Percentiles rank a stretch among this genome's conserved stretches.
Evolutionary conservation across 2,329 filamentous ascomycete species (phyloP).

Genomic region (Pochonia chlamydosporia): DNA sequence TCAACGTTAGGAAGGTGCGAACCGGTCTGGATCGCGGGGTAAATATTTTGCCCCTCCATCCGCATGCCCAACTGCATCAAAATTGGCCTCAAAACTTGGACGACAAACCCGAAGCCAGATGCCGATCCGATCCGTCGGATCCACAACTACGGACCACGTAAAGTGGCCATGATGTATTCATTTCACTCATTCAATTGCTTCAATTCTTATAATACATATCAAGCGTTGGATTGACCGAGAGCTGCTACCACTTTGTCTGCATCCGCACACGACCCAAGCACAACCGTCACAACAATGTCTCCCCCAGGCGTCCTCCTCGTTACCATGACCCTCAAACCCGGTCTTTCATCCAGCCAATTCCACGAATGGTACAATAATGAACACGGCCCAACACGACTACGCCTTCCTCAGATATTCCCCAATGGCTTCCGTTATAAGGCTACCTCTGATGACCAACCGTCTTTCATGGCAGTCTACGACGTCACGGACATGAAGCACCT

Average conservation of each 20-base stretch:
- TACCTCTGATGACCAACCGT: slow-evolving; percentile 54
- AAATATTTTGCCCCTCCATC: background rate
- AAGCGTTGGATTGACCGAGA: too few relatives aligned
- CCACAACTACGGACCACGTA: background rate
- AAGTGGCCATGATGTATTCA: background rate
- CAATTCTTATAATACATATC: too few relatives aligned
- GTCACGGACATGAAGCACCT: slow-evolving; percentile 68
- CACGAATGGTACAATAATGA: slow-evolving; percentile 95
- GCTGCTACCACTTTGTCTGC: too few relatives aligned
- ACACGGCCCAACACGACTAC: slow-evolving; percentile 75
- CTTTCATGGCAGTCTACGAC: slow-evolving; percentile 79
- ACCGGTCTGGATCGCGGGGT: background rate
- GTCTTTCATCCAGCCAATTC: slow-evolving; percentile 63
- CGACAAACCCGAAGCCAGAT: slow-evolving; percentile 5
- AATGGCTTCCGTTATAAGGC: slow-evolving; percentile 78
- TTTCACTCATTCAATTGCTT: background rate
- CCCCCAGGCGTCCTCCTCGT: slow-evolving; percentile 72
- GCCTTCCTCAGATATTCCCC: slow-evolving; percentile 64
- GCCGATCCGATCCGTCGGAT: slow-evolving; percentile 19
- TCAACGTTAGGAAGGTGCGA: too few relatives aligned
- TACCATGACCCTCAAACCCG: slow-evolving; percentile 72
- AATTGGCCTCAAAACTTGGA: background rate
- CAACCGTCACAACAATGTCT: too few relatives aligned
- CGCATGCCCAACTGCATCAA: background rate
- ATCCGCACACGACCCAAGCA: too few relatives aligned